A percentile compares a stretch with the other conserved stretches of the same genome.
Conservation (phyloP, 1,284 basidiomycete genomes). For the Leucoagaricus sp. region DNA sequence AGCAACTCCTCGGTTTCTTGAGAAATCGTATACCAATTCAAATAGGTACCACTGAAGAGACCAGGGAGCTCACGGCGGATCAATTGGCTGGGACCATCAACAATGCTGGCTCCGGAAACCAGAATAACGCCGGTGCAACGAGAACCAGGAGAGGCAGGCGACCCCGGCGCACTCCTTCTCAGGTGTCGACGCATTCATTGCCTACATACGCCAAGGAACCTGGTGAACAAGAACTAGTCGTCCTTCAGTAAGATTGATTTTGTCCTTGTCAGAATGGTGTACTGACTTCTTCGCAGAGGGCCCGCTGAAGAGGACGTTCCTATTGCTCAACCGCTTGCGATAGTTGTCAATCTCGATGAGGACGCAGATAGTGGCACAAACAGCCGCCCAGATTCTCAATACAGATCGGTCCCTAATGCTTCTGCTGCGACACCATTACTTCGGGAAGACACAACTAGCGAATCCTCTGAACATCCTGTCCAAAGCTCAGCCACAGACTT, state of each 20-base stretch:
- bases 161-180: conserved; percentile 52
- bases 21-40: background rate
- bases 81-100: conserved; percentile 41
- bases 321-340: conserved; percentile 32
- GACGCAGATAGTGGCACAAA: conserved; percentile 30
- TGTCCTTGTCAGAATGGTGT: background rate
- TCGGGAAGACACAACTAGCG: conserved; percentile 28
- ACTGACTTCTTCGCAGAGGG: conserved; percentile 30
- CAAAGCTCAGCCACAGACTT: conserved; percentile 19
- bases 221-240: conserved; percentile 75
- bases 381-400: conserved; percentile 27
- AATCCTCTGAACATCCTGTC: conserved; percentile 17
- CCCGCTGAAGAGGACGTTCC: conserved; percentile 42
- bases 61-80: conserved; percentile 42
- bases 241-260: conserved; percentile 53
- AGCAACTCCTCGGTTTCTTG: background rate
- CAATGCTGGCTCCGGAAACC: conserved; percentile 23
- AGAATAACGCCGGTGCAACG: conserved; percentile 12
- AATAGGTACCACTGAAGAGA: conserved; percentile 3
- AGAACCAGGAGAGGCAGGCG: conserved; percentile 45
- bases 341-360: conserved; percentile 30
- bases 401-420: conserved; percentile 33
- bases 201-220: conserved; percentile 80
- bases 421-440: conserved; percentile 37
- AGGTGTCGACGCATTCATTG: conserved; percentile 72